These are phyloP conservation scores for Clausena lansium DNA, from an alignment of 345 rosid genomes.

Conservation along the genomic window DNA sequence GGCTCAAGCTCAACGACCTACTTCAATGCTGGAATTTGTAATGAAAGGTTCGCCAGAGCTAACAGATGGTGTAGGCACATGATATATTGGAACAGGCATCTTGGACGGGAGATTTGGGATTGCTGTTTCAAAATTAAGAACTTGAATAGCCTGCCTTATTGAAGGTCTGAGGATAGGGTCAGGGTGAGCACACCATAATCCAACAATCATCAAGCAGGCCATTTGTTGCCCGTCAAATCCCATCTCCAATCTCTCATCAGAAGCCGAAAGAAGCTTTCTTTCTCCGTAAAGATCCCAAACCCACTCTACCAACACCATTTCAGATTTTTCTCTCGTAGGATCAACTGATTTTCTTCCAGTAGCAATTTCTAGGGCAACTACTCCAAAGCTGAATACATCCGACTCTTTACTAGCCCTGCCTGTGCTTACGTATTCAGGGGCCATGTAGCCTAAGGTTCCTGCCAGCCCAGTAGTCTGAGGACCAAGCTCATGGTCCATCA, in stretches of 20 bases:
- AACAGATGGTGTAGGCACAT: background rate
- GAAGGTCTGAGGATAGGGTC: background rate
- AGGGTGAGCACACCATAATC: conserved; percentile 11
- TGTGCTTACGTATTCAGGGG: background rate
- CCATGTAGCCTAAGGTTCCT: conserved; percentile 52
- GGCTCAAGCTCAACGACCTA: background rate
- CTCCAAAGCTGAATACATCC: conserved; percentile 21
- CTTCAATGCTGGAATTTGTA: background rate
- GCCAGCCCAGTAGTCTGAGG: conserved; percentile 50
- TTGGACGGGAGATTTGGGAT: conserved; percentile 16
- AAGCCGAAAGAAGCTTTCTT: background rate
- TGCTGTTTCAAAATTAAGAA: conserved; percentile 10
- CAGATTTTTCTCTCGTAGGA: background rate
- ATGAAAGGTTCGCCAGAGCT: background rate
- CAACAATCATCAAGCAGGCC: background rate
- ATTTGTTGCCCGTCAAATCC: background rate
- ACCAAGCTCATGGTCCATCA: conserved; percentile 25
- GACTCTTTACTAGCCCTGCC: conserved; percentile 17
- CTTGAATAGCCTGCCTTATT: conserved; percentile 24
- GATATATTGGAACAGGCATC: conserved; percentile 22
- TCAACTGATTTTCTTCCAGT: conserved; percentile 18
- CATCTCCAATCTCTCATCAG: background rate
- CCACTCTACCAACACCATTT: conserved; percentile 13
- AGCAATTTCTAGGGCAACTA: conserved; percentile 22
- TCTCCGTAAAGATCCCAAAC: conserved; percentile 24